phyloP scores from a whole-genome alignment of 305 asterid species.

The Stenogyne calaminthoides region DNA sequence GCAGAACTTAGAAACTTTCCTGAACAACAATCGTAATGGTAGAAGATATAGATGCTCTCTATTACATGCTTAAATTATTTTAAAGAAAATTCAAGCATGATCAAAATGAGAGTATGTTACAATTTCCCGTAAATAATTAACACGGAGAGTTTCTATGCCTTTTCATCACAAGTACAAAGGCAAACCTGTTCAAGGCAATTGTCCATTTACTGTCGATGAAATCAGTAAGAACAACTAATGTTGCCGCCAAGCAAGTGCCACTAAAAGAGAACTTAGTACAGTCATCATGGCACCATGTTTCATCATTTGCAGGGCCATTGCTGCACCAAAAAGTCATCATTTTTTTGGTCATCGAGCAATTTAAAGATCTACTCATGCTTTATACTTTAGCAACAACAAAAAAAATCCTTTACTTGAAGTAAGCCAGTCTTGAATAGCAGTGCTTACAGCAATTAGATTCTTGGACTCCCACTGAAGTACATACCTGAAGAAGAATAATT shows the following conservation, averaged over 20 bases:
- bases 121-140: neutral
- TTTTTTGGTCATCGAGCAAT: conserved; percentile 28
- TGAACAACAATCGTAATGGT: conserved; percentile 16
- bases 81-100: neutral
- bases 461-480: conserved; percentile 96
- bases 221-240: conserved; percentile 70
- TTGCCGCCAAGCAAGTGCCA: conserved; percentile 91
- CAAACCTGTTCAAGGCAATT: conserved; percentile 83
- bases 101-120: neutral
- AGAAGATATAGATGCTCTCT: conserved; percentile 9
- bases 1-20: conserved; percentile 19
- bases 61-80: neutral
- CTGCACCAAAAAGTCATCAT: conserved; percentile 47
- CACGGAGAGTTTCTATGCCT: neutral
- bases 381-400: conserved; percentile 25
- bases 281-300: conserved; percentile 96
- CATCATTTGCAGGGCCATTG: conserved; percentile 78
- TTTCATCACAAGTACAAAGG: conserved; percentile 15
- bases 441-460: conserved; percentile 87
- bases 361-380: conserved; percentile 10
- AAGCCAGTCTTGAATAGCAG: conserved; percentile 98
- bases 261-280: conserved; percentile 67
- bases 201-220: conserved; percentile 97
- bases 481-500: conserved; percentile 56
- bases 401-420: conserved; percentile 72